phyloP scores from a whole-genome alignment of 1,284 basidiomycete genomes.

The Cryptococcus amylolentus region DNA sequence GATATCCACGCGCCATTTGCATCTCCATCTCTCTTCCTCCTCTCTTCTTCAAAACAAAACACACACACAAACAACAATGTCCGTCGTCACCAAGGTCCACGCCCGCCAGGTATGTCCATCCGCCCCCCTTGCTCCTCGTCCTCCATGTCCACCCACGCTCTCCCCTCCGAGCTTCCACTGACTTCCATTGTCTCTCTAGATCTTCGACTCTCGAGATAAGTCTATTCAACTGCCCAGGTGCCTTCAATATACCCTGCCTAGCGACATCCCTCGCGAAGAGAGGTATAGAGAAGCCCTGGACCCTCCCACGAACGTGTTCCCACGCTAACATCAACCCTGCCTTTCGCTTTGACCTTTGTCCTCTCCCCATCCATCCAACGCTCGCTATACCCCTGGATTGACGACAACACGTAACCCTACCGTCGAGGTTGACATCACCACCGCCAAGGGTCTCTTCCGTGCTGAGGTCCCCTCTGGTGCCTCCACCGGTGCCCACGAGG shows the following conservation, averaged over 20 bases:
- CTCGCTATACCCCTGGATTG: conserved; percentile 14
- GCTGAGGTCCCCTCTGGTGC: conserved; percentile 97
- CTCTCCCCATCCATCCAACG: background rate
- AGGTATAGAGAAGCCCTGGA: background rate
- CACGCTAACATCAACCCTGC: conserved; percentile 24
- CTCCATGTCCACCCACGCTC: conserved; percentile 9
- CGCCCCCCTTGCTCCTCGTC: conserved; percentile 2
- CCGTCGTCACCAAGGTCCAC: conserved; percentile 72
- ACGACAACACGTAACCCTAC: conserved; percentile 65
- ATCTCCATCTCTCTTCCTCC: conserved; percentile 5
- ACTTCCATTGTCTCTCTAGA: conserved; percentile 54
- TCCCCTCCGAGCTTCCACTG: conserved; percentile 1
- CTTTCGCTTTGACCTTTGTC: background rate
- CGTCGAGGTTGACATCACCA: conserved; percentile 90
- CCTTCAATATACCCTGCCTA: background rate
- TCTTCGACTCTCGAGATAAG: conserved; percentile 89
- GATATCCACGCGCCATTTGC: background rate
- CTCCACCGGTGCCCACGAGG: conserved; percentile 97
- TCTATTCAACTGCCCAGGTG: conserved; percentile 14
- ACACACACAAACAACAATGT: conserved; percentile 53
- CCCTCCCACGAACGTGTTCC: conserved; percentile 2
- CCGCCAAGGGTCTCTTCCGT: conserved; percentile 87
- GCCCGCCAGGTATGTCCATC: conserved; percentile 70
- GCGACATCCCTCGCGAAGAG: background rate
- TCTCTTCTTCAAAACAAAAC: conserved; percentile 1